A percentile compares a stretch with the other conserved stretches of the same genome.
phyloP scores from a whole-genome alignment of 805 yeast species.

The Candida insectalens region DNA sequence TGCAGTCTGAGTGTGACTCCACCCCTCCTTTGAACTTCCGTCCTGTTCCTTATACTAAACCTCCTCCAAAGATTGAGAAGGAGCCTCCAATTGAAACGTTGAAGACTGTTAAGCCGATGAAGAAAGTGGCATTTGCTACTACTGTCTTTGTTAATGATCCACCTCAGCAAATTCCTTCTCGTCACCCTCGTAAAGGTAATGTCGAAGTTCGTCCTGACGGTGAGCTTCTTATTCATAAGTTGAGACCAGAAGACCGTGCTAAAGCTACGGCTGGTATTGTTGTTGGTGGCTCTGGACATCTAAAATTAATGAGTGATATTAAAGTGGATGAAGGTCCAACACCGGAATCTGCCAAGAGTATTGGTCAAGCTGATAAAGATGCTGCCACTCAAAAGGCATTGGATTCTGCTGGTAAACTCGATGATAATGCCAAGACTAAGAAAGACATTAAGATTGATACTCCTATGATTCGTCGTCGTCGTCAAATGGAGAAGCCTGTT shows the following conservation, averaged over 20 bases:
- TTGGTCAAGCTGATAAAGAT: slow-evolving; percentile 19
- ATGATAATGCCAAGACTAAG: slow-evolving; percentile 10
- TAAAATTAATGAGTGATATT: slow-evolving; percentile 29
- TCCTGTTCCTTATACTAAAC: slow-evolving; percentile 16
- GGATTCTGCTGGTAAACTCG: slow-evolving; percentile 8
- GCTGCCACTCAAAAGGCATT: slow-evolving; percentile 23
- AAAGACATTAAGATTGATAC: slow-evolving; percentile 48
- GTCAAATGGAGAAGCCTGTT: slow-evolving; percentile 26
- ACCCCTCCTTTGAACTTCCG: slow-evolving; percentile 12
- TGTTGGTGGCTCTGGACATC: slow-evolving; percentile 69
- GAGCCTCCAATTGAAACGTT: slow-evolving; percentile 22
- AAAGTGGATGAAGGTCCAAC: slow-evolving; percentile 5
- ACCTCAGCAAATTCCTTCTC: slow-evolving; percentile 88
- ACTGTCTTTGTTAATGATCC: slow-evolving; percentile 72
- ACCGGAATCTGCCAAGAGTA: slow-evolving; percentile 14
- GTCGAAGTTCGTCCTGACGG: slow-evolving; percentile 33
- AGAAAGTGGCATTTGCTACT: slow-evolving; percentile 69
- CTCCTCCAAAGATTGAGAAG: slow-evolving; percentile 19
- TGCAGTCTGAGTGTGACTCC: slow-evolving; percentile 14
- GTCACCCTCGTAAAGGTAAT: slow-evolving; percentile 74
- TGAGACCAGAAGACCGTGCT: slow-evolving; percentile 22
- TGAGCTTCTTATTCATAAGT: slow-evolving; percentile 23
- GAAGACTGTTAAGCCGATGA: slow-evolving; percentile 28
- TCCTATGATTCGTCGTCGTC: slow-evolving; percentile 41
- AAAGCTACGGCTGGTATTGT: slow-evolving; percentile 57